Evolutionary conservation across 108 stramenopile genomes (phyloP).

Genomic region (Fistulifera solaris): DNA sequence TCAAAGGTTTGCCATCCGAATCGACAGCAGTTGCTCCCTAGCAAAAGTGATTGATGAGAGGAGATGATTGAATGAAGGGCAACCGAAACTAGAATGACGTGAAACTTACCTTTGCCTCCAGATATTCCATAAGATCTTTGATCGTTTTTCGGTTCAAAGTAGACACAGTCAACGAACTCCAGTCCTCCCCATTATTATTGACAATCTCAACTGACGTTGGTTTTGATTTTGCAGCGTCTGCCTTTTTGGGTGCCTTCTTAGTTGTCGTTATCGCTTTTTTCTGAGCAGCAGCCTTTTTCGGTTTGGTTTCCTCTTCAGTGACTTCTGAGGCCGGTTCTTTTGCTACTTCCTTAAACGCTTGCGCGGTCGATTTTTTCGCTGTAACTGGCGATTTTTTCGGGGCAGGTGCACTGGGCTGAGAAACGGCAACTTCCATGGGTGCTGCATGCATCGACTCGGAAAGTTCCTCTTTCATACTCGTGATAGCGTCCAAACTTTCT

Average conservation of each 20-base stretch:
- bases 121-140: constrained; percentile 18
- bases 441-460: too few species aligned
- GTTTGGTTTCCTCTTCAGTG: neutral
- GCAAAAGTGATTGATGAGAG: neutral
- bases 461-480: too few species aligned
- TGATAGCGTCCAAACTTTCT: too few species aligned
- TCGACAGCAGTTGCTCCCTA: constrained; percentile 19
- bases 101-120: constrained; percentile 14
- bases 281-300: too few species aligned
- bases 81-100: neutral
- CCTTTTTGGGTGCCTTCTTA: constrained; percentile 3
- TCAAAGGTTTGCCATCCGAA: constrained; percentile 22
- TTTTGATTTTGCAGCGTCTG: neutral
- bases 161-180: constrained; percentile 19
- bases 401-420: too few species aligned
- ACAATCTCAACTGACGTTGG: neutral
- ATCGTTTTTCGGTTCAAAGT: constrained; percentile 31
- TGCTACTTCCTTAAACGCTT: too few species aligned
- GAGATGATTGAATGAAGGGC: neutral
- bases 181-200: constrained; percentile 3
- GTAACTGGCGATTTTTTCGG: too few species aligned
- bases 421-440: too few species aligned
- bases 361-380: too few species aligned
- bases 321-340: neutral
- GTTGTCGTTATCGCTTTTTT: neutral